Evolutionary conservation across 2,329 filamentous ascomycete genomes (phyloP).

Genomic region (Scytalidium sp.): DNA sequence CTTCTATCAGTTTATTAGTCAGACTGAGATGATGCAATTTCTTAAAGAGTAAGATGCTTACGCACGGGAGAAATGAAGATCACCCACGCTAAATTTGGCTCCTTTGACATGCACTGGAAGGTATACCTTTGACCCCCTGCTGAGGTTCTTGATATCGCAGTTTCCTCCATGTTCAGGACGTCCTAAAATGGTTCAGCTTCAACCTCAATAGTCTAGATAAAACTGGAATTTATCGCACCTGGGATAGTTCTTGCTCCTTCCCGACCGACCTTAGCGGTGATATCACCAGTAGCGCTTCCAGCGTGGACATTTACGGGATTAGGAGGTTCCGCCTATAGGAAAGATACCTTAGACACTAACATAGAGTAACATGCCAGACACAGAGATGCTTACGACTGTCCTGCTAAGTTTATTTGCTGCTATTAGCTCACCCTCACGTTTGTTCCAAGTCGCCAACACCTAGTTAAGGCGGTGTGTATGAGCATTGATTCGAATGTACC

Average conservation of each 20-base stretch:
- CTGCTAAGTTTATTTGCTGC: constrained; percentile 62
- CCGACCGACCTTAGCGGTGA: constrained; percentile 65
- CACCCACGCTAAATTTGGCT: constrained; percentile 87
- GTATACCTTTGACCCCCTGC: constrained; percentile 76
- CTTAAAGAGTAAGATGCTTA: constrained; percentile 8
- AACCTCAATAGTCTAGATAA: not conserved
- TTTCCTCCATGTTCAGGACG: constrained; percentile 88
- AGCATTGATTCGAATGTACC: not conserved
- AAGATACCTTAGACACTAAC: not conserved
- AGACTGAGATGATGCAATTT: not conserved
- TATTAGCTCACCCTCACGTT: constrained; percentile 78
- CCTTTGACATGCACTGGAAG: constrained; percentile 83
- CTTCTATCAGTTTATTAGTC: constrained; percentile 47
- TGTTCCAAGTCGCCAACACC: constrained; percentile 79
- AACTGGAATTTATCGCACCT: constrained; percentile 37
- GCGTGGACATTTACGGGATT: constrained; percentile 70
- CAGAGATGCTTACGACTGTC: constrained; percentile 46
- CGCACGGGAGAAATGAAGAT: constrained; percentile 74
- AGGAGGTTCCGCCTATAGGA: constrained; percentile 63
- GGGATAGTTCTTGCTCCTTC: constrained; percentile 87
- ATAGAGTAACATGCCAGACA: not conserved
- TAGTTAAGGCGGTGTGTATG: constrained; percentile 52
- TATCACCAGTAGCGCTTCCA: constrained; percentile 54
- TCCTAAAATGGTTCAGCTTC: constrained; percentile 13
- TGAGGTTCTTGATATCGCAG: constrained; percentile 87